Conservation (phyloP, 2,329 filamentous ascomycete species). For the Nemania abortiva region DNA sequence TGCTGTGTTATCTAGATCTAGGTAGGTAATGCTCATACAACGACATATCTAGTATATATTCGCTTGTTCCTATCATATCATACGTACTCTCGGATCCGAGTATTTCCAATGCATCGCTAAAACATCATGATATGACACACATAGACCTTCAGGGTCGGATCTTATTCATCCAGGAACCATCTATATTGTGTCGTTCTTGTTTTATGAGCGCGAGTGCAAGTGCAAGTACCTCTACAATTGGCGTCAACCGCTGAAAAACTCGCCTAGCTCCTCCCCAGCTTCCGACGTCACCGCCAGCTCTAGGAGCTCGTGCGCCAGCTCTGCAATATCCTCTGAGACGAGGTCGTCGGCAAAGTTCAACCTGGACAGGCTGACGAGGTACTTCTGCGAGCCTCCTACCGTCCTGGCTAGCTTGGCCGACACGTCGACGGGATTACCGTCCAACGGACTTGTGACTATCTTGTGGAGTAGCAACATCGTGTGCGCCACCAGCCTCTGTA, state of each 20-base stretch:
- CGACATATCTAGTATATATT: too few species aligned
- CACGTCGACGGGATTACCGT: slow-evolving; percentile 67
- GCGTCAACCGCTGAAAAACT: slow-evolving; percentile 54
- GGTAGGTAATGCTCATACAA: too few species aligned
- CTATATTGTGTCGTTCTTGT: background rate
- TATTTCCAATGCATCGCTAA: background rate
- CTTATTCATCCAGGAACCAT: background rate
- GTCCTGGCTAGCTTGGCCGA: slow-evolving; percentile 77
- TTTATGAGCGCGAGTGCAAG: background rate
- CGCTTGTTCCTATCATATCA: too few species aligned
- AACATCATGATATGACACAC: slow-evolving; percentile 6
- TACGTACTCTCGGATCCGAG: too few species aligned
- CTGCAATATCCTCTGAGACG: slow-evolving; percentile 83
- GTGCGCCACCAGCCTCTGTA: slow-evolving; percentile 63
- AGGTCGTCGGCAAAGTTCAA: slow-evolving; percentile 85
- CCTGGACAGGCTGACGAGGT: slow-evolving; percentile 82
- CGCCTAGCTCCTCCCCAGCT: slow-evolving; percentile 60
- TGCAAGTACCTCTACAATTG: background rate
- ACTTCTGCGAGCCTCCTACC: slow-evolving; percentile 81
- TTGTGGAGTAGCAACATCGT: slow-evolving; percentile 64
- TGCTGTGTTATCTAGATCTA: too few species aligned
- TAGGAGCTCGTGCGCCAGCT: slow-evolving; percentile 84
- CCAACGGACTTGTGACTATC: slow-evolving; percentile 63
- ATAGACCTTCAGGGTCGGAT: background rate
- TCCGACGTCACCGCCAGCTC: slow-evolving; percentile 86